phyloP scores from a whole-genome alignment of 2,329 filamentous ascomycete species.

The Rasamsonia emersonii region DNA sequence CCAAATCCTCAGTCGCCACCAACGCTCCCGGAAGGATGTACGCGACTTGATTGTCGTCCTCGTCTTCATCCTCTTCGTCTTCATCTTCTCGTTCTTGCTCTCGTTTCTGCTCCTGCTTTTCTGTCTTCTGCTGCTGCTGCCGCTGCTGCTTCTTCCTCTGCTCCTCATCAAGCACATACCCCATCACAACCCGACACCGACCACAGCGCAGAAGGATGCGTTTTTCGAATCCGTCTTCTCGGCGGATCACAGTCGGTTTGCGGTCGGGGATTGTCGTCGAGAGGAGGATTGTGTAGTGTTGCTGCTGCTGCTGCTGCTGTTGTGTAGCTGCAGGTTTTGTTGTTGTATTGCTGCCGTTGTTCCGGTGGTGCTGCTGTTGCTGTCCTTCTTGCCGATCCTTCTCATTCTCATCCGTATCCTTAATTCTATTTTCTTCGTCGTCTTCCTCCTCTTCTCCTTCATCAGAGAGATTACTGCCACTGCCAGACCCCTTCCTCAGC shows the following conservation, averaged over 20 bases:
- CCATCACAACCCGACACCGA: conserved; percentile 52
- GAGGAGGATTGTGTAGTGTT: conserved; percentile 43
- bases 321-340: background rate
- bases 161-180: conserved; percentile 51
- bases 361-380: background rate
- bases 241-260: conserved; percentile 43
- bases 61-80: conserved; percentile 14
- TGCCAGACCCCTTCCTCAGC: conserved; percentile 10
- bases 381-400: conserved; percentile 1
- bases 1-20: conserved; percentile 50
- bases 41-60: conserved; percentile 38
- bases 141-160: background rate
- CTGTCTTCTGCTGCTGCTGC: background rate
- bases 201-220: conserved; percentile 50
- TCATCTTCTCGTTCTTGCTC: conserved; percentile 8
- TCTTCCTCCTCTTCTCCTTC: conserved; percentile 13
- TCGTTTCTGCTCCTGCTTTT: conserved; percentile 10
- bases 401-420: too few species aligned
- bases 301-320: background rate
- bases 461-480: conserved; percentile 11
- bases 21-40: conserved; percentile 56
- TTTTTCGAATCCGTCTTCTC: conserved; percentile 61
- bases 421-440: too few species aligned
- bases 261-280: conserved; percentile 41
- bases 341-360: background rate